phyloP scores from a whole-genome alignment of 2,329 filamentous ascomycete species.

The Truncatella angustata region DNA sequence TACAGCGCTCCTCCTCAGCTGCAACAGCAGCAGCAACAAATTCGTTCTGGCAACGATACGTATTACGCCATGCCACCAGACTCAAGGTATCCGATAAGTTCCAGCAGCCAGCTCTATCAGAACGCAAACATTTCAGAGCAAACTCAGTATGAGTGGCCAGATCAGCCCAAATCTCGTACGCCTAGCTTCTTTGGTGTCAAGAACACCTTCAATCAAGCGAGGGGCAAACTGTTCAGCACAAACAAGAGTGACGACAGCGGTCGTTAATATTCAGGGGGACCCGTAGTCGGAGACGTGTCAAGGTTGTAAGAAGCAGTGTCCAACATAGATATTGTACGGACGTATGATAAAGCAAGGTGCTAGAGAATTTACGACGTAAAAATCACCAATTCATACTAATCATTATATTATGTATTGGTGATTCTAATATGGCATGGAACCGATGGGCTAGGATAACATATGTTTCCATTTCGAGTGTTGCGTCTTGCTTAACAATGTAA shows the following conservation, averaged over 20 bases:
- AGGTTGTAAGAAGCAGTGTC: too few relatives aligned
- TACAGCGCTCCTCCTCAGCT: not conserved
- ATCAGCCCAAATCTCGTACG: not conserved
- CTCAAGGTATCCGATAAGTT: not conserved
- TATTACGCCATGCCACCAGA: not conserved
- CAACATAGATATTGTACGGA: too few relatives aligned
- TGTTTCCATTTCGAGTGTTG: too few relatives aligned
- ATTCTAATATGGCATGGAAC: too few relatives aligned
- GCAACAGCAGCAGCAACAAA: not conserved
- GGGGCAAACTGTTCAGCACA: not conserved
- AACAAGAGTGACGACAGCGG: not conserved
- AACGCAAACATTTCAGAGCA: not conserved
- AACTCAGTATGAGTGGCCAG: not conserved
- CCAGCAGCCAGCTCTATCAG: not conserved
- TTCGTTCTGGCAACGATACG: not conserved
- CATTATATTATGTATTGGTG: too few relatives aligned
- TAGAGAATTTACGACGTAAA: too few relatives aligned
- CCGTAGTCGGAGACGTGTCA: too few relatives aligned
- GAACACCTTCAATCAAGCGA: not conserved
- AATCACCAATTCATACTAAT: too few relatives aligned
- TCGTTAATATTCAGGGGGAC: too few relatives aligned
- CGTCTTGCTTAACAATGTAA: too few relatives aligned
- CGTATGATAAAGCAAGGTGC: too few relatives aligned
- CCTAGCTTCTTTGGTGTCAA: not conserved
- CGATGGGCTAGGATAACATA: too few relatives aligned